Percentiles rank a stretch among this genome's conserved stretches.
These are phyloP conservation scores for Chaetomium fimeti DNA, from an alignment of 495 filamentous ascomycete species.

Conservation along the genomic window DNA sequence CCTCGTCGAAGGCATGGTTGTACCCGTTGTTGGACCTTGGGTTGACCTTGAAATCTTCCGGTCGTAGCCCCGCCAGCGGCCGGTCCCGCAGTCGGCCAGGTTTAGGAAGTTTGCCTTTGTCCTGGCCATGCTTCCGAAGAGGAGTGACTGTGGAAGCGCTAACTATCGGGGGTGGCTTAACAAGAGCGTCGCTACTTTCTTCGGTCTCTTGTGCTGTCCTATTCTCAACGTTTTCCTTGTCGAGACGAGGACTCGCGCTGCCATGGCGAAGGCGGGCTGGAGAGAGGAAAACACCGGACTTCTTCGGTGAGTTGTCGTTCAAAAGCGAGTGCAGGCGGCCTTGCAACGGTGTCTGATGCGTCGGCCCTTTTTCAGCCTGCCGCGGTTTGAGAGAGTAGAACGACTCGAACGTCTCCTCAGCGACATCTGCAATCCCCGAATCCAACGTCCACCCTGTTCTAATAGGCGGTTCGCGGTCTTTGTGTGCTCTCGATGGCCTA, in stretches of 20 bases:
- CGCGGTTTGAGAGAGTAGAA: conserved; percentile 9
- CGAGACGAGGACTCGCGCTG: not conserved
- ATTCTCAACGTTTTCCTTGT: not conserved
- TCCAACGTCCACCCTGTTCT: conserved; percentile 13
- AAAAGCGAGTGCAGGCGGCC: conserved; percentile 23
- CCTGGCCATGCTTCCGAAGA: not conserved
- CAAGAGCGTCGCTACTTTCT: not conserved
- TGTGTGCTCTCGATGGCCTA: not conserved
- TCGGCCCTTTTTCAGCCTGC: not conserved
- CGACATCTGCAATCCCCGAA: conserved; percentile 27
- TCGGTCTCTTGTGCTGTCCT: not conserved
- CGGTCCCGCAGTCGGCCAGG: conserved; percentile 49
- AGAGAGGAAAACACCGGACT: not conserved
- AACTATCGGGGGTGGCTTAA: not conserved
- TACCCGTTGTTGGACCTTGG: conserved; percentile 67
- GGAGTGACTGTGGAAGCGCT: conserved; percentile 1
- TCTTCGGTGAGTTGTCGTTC: conserved; percentile 15
- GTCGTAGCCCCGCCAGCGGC: conserved; percentile 51
- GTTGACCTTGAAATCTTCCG: conserved; percentile 83
- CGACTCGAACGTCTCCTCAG: conserved; percentile 20
- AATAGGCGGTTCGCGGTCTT: not conserved
- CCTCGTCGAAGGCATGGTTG: conserved; percentile 70
- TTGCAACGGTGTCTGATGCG: not conserved
- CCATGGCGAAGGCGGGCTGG: not conserved
- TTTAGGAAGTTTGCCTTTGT: conserved; percentile 28